phyloP scores from a whole-genome alignment of 2,329 filamentous ascomycete species.

The Bisporella sp. region DNA sequence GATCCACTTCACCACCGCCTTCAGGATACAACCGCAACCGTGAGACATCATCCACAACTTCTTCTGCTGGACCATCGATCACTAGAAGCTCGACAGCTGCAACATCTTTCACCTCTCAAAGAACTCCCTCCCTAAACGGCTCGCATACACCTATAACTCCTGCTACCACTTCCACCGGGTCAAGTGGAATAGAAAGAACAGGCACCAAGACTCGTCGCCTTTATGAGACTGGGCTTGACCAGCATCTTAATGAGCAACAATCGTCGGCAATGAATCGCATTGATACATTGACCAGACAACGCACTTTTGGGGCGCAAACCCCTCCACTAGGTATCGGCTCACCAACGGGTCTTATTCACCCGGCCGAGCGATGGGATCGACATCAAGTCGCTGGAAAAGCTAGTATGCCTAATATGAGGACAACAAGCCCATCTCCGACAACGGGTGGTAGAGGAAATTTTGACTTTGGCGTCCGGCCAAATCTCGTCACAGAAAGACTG shows the following conservation, averaged over 20 bases:
- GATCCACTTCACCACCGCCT: constrained; percentile 49
- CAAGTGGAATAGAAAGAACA: constrained; percentile 50
- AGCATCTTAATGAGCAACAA: constrained; percentile 76
- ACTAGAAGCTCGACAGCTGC: constrained; percentile 78
- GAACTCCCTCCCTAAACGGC: constrained; percentile 40
- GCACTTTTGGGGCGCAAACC: constrained; percentile 26
- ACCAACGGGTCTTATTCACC: constrained; percentile 27
- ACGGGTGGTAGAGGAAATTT: constrained; percentile 31
- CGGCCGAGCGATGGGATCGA: constrained; percentile 43
- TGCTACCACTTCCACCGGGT: constrained; percentile 29
- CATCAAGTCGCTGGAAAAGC: constrained; percentile 44
- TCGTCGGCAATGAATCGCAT: constrained; percentile 69
- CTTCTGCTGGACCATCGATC: constrained; percentile 56
- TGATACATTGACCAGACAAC: constrained; percentile 67
- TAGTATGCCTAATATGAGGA: constrained; percentile 64
- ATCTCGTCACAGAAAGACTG: constrained; percentile 24
- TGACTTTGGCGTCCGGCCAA: constrained; percentile 30
- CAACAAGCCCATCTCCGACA: constrained; percentile 36
- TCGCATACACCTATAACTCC: constrained; percentile 34
- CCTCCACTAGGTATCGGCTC: constrained; percentile 20
- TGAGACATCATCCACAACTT: constrained; percentile 81
- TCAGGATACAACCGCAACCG: constrained; percentile 66
- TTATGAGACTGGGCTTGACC: constrained; percentile 76
- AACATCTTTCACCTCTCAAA: constrained; percentile 79
- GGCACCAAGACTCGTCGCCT: constrained; percentile 66